These are phyloP conservation scores for Picea sitchensis DNA, from an alignment of 75 land plant genomes.

Conservation along the genomic window DNA sequence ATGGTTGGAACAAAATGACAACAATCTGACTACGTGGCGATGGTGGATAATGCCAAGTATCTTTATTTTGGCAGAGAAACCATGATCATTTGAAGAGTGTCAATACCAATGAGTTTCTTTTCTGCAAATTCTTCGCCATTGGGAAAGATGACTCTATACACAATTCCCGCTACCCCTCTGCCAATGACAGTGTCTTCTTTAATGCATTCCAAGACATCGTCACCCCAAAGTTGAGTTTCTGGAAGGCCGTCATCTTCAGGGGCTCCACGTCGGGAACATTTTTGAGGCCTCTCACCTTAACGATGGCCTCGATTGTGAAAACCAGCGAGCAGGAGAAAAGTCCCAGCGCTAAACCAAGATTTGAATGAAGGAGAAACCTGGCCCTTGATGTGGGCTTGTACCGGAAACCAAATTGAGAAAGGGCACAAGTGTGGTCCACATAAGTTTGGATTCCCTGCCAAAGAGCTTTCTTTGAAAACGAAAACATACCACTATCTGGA, in stretches of 20 bases:
- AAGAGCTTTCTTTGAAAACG: slow-evolving; percentile 21
- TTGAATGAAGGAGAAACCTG: slow-evolving; percentile 12
- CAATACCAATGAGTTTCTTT: slow-evolving; percentile 55
- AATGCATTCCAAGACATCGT: slow-evolving; percentile 54
- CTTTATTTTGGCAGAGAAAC: no score
- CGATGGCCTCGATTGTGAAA: slow-evolving; percentile 38
- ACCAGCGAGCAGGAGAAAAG: slow-evolving; percentile 43
- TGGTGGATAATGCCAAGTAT: no score
- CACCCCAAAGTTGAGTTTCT: slow-evolving; percentile 42
- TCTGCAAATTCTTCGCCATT: slow-evolving; percentile 70
- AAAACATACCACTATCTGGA: slow-evolving; percentile 12
- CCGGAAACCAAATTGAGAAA: neutral
- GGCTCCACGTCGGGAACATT: slow-evolving; percentile 6
- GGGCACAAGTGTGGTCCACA: slow-evolving; percentile 30
- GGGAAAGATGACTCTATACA: slow-evolving; percentile 60
- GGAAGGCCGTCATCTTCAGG: slow-evolving; percentile 71
- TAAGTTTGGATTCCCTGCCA: slow-evolving; percentile 36
- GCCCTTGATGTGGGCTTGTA: neutral
- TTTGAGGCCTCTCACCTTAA: slow-evolving; percentile 27
- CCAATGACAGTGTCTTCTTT: slow-evolving; percentile 69
- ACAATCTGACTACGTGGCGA: no score
- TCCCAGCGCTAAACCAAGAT: slow-evolving; percentile 39
- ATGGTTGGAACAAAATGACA: no score
- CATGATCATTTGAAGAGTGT: neutral
- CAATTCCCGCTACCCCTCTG: slow-evolving; percentile 62